Evolutionary conservation across 2,329 filamentous ascomycete species (phyloP).

Genomic region (Alternaria incomplexa): DNA sequence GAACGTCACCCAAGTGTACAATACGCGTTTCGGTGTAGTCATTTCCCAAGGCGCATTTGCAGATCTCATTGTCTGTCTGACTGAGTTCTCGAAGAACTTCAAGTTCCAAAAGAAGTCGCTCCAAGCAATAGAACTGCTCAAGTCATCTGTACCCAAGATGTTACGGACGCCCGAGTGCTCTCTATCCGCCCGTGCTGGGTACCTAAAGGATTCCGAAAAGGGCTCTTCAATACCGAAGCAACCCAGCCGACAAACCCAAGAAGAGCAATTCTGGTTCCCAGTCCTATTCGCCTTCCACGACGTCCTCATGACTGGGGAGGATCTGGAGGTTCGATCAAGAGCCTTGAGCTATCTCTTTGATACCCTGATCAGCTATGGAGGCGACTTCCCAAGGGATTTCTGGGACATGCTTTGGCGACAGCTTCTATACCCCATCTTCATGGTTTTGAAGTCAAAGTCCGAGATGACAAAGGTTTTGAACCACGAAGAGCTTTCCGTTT

Average conservation of each 20-base stretch:
- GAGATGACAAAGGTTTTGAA: slow-evolving; percentile 96
- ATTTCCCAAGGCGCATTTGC: slow-evolving; percentile 97
- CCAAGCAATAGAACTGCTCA: slow-evolving; percentile 92
- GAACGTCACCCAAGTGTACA: slow-evolving; percentile 95
- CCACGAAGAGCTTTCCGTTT: slow-evolving; percentile 96
- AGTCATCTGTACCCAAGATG: slow-evolving; percentile 93
- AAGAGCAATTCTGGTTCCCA: slow-evolving; percentile 99
- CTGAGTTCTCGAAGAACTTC: slow-evolving; percentile 98
- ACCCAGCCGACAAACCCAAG: slow-evolving; percentile 81
- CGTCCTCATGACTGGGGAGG: slow-evolving; percentile 98
- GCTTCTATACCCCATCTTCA: slow-evolving; percentile 96
- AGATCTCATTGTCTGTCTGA: slow-evolving; percentile 93
- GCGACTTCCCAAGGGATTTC: slow-evolving; percentile 90
- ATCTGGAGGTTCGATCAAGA: slow-evolving; percentile 87
- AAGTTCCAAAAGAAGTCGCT: slow-evolving; percentile 98
- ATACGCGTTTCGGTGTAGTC: slow-evolving; percentile 91
- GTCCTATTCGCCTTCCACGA: slow-evolving; percentile 98
- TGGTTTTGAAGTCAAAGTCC: slow-evolving; percentile 93
- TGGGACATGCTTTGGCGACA: slow-evolving; percentile 99
- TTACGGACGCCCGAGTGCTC: slow-evolving; percentile 94
- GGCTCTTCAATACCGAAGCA: slow-evolving; percentile 64
- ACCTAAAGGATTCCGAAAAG: slow-evolving; percentile 56
- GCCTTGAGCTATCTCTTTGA: slow-evolving; percentile 98
- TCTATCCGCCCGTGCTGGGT: slow-evolving; percentile 70
- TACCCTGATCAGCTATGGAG: slow-evolving; percentile 85